Evolutionary conservation across 352 stramenopile species (phyloP), one percentile per base, ranked within the genome.

Genomic region (Globisporangium uncinulatum): DNA sequence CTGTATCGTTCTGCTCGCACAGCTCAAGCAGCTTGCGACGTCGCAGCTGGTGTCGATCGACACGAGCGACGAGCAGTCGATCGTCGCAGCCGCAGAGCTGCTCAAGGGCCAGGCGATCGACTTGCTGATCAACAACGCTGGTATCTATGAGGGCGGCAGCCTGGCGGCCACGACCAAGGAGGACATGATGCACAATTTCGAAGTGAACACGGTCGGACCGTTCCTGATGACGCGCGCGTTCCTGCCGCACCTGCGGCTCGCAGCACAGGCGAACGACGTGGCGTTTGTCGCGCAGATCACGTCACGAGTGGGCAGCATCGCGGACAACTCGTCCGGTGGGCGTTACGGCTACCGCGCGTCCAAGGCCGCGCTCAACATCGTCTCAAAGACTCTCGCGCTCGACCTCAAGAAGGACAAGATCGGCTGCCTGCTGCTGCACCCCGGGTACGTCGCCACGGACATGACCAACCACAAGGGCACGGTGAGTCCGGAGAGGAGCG

Each of bases 171-270:
- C 74, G 15, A 84, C 75, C 32, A 86, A 87, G 53, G 70, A 72
- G 20, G 60, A 74, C 29, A 57, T 87, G 17, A 71, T 88, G 70
- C 66, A 65, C 15, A 68, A 89, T 34, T 85, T 93, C 45, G 78
- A 93, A 56, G 74, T 91, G 15, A 95, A 92, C 70, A 59, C 70
- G 6, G 65, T 94, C n/a, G n/a, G n/a, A n/a, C n/a, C n/a, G n/a
- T n/a, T n/a, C n/a, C n/a, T n/a, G n/a, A n/a, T n/a, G n/a, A 78
- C 77, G 32, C 74, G 77, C 39, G 72, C 80, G 6, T 66, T 90
- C 29, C 59, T 86, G 47, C 67, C 74, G n/a, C 81, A 85, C 54
- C 54, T 90, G 24, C 53, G 62, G 3, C 63, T 81, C 10, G 78
- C 74, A 0, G 74, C 68, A 14, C 44, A 66, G 9, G 41, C 53